phyloP scores from a whole-genome alignment of 805 yeast genomes.

The Ogataea pini region DNA sequence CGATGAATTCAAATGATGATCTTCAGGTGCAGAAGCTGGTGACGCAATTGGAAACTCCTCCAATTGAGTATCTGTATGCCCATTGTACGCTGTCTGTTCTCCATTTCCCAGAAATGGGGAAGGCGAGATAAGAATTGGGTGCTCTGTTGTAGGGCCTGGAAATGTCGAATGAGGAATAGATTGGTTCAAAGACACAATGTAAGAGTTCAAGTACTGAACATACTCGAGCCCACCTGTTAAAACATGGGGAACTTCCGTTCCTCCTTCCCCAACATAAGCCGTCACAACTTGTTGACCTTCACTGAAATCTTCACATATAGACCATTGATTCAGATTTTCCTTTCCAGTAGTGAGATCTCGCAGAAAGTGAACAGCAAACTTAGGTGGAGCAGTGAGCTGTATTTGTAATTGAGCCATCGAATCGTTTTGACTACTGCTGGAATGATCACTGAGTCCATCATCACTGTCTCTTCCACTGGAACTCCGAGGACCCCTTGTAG shows the following conservation, averaged over 20 bases:
- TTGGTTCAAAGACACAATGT: slow-evolving; percentile 33
- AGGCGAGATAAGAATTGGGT: slow-evolving; percentile 27
- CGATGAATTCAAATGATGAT: slow-evolving; percentile 11
- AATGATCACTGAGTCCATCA: slow-evolving; percentile 39
- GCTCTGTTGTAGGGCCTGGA: slow-evolving; percentile 46
- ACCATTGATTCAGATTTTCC: slow-evolving; percentile 65
- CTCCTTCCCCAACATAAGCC: slow-evolving; percentile 60
- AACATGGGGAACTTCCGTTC: slow-evolving; percentile 66
- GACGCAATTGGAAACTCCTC: slow-evolving; percentile 9
- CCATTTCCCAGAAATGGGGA: slow-evolving; percentile 11
- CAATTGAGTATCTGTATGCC: slow-evolving; percentile 4
- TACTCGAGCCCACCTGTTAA: slow-evolving; percentile 52
- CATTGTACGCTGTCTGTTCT: slow-evolving; percentile 9
- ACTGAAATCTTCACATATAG: slow-evolving; percentile 79
- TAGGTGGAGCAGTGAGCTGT: slow-evolving; percentile 56
- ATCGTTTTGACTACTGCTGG: slow-evolving; percentile 37
- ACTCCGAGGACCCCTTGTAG: slow-evolving; percentile 23
- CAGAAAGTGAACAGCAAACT: slow-evolving; percentile 74
- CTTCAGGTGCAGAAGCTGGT: slow-evolving; percentile 14
- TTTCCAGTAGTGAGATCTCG: slow-evolving; percentile 47
- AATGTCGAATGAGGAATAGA: slow-evolving; percentile 27
- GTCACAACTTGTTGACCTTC: slow-evolving; percentile 79
- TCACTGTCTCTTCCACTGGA: slow-evolving; percentile 21
- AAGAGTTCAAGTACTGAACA: slow-evolving; percentile 36
- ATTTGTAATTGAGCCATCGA: slow-evolving; percentile 38